Evolutionary conservation across 2,329 filamentous ascomycete genomes (phyloP), one percentile per base, ranked within the genome.

Genomic region (Triangularia verruculosa): DNA sequence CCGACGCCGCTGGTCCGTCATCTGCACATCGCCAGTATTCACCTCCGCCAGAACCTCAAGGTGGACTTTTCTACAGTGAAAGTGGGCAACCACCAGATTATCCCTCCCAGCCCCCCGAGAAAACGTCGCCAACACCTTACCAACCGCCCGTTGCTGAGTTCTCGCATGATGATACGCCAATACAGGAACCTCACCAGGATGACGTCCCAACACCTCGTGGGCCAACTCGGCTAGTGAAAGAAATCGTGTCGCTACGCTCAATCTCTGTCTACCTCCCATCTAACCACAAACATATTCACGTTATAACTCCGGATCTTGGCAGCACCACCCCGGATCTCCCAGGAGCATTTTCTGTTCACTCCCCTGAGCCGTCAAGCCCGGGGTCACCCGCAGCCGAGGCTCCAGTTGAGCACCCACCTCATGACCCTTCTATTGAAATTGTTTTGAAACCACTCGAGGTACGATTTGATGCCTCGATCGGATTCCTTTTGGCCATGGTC

Each of bases 291-390:
- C 78, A 81, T 54, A 70, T 80, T 25, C 72, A 79, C 22, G 70
- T 80, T 6, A 69, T 74, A 13, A 65, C 61, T 1, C 65, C 61
- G 24, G 63, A 70, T 8, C 63, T 80, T 39, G 71, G 71, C 0
- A 74, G 70, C 39, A 82, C 80, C 1, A 66, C 78, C n/a, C 80
- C 81, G 0, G 79, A 86, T 69, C 72, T 88, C 2, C 86, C 86
- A 1, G 87, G 86, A 0, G 81, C 86, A 2, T 89, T 89, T 71
- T 89, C 86, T 0, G 75, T 84, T 1, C 74, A 82, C 62, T 70
- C 72, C 4, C 39, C 64, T 13, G 30, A 59, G 22, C 47, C 67
- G 8, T 17, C 75, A 78, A 72, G 72, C 66, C 60, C 74, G 65
- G 9, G 73, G 71, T 66, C 59, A 66, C 55, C 70, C 34, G 15